phyloP scores from a whole-genome alignment of 2,329 filamentous ascomycete species.

The Venturia effusa region DNA sequence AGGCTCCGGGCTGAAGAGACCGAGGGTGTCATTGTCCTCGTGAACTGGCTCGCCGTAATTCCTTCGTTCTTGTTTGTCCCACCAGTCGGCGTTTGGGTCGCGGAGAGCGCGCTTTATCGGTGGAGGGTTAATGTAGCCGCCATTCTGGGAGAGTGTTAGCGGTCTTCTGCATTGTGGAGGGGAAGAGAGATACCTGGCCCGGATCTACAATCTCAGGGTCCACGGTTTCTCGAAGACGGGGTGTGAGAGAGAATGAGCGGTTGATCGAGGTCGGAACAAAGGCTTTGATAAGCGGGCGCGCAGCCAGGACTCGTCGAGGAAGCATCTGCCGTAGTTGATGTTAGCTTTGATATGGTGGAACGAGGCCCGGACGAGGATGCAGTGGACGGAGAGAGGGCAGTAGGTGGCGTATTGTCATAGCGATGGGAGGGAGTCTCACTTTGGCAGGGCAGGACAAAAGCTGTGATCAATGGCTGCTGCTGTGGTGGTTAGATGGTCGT shows the following conservation, averaged over 20 bases:
- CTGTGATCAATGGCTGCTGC: background rate
- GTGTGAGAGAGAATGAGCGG: constrained; percentile 16
- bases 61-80: constrained; percentile 92
- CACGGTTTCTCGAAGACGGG: constrained; percentile 20
- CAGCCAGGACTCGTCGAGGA: constrained; percentile 31
- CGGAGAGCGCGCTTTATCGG: constrained; percentile 80
- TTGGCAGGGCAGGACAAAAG: background rate
- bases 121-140: constrained; percentile 71
- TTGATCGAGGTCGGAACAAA: constrained; percentile 14
- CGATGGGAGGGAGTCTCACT: background rate
- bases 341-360: background rate
- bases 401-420: background rate
- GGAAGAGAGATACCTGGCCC: background rate
- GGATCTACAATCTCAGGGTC: constrained; percentile 20
- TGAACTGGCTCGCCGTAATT: constrained; percentile 96
- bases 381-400: background rate
- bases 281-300: constrained; percentile 27
- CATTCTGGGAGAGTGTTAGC: constrained; percentile 47
- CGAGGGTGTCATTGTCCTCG: constrained; percentile 89
- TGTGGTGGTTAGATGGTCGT: background rate
- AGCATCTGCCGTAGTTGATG: constrained; percentile 24
- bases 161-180: background rate
- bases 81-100: constrained; percentile 89
- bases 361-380: background rate
- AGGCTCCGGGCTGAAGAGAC: constrained; percentile 78